A percentile compares a stretch with the other conserved stretches of the same genome.
These are phyloP conservation scores for Suillus lakei DNA, from an alignment of 768 basidiomycete genomes.

Conservation along the genomic window DNA sequence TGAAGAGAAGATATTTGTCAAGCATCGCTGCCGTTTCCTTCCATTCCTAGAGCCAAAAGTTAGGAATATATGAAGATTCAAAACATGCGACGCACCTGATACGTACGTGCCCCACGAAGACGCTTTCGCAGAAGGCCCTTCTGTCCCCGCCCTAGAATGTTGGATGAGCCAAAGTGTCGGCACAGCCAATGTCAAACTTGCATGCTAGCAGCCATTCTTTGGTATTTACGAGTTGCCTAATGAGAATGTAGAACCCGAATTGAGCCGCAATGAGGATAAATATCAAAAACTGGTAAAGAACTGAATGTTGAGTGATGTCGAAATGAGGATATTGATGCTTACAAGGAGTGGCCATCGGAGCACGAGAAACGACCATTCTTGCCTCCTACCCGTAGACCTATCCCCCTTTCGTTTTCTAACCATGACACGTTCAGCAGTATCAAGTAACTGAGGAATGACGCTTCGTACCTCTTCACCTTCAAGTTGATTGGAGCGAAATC, in stretches of 20 bases:
- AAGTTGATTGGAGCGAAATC: constrained; percentile 93
- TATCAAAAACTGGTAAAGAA: constrained; percentile 67
- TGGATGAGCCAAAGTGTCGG: constrained; percentile 9
- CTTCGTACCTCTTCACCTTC: constrained; percentile 69
- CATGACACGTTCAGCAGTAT: constrained; percentile 11
- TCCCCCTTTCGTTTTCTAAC: constrained; percentile 43
- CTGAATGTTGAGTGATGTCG: background rate
- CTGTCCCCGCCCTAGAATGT: constrained; percentile 73
- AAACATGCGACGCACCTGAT: constrained; percentile 52
- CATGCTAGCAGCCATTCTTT: constrained; percentile 94
- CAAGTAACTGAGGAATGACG: background rate
- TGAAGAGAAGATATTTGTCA: constrained; percentile 83
- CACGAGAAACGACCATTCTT: constrained; percentile 78
- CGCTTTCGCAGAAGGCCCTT: constrained; percentile 79
- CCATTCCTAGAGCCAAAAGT: constrained; percentile 68
- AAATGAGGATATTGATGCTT: constrained; percentile 23
- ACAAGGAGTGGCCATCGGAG: constrained; percentile 90
- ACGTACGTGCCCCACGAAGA: constrained; percentile 74
- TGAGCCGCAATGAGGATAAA: constrained; percentile 82
- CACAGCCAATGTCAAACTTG: constrained; percentile 38
- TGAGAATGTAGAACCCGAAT: constrained; percentile 85
- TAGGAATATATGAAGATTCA: background rate
- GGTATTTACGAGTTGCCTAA: constrained; percentile 90
- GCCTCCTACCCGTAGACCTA: constrained; percentile 45
- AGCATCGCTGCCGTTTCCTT: constrained; percentile 76